Percentiles rank a stretch among this genome's conserved stretches.
Evolutionary conservation across 2,329 filamentous ascomycete species (phyloP).

Genomic region (Epichloe aotearoae): DNA sequence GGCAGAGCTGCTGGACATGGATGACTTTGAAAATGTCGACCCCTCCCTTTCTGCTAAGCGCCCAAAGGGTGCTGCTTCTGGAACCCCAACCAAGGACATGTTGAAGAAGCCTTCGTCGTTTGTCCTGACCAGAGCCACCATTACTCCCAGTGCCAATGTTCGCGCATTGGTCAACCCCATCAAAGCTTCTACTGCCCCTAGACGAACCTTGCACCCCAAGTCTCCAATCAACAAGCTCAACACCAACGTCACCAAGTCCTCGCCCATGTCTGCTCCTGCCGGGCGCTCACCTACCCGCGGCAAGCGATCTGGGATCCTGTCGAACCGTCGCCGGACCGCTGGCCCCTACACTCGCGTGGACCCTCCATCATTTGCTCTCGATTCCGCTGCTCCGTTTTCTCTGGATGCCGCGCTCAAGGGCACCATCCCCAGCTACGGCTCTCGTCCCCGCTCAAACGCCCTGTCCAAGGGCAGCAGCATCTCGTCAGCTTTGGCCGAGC

Average conservation of each 20-base stretch:
- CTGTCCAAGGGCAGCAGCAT: conserved; percentile 16
- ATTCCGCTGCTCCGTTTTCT: conserved; percentile 55
- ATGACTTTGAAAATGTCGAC: conserved; percentile 50
- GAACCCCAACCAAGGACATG: conserved; percentile 28
- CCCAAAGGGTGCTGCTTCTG: conserved; percentile 35
- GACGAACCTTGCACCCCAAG: conserved; percentile 36
- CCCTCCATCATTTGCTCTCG: conserved; percentile 46
- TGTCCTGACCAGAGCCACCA: conserved; percentile 28
- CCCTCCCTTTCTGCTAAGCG: conserved; percentile 45
- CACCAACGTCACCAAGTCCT: conserved; percentile 31
- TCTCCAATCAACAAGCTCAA: conserved; percentile 36
- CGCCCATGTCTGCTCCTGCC: conserved; percentile 53
- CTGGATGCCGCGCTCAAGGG: conserved; percentile 73
- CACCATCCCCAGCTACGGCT: conserved; percentile 51
- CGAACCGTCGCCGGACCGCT: conserved; percentile 52
- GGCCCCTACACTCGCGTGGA: conserved; percentile 56
- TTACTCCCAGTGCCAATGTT: conserved; percentile 18
- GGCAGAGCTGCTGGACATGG: conserved; percentile 36
- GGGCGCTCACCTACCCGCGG: conserved; percentile 65
- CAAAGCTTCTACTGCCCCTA: conserved; percentile 22
- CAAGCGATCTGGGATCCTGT: conserved; percentile 57
- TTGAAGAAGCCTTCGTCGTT: conserved; percentile 39
- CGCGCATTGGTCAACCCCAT: conserved; percentile 19
- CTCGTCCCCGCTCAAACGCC: conserved; percentile 23
- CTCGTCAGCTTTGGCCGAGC: conserved; percentile 22